Percentiles rank a stretch among this genome's conserved stretches.
These are phyloP conservation scores for Debaryomyces sp. DNA, from an alignment of 1,139 yeast species.

Conservation along the genomic window DNA sequence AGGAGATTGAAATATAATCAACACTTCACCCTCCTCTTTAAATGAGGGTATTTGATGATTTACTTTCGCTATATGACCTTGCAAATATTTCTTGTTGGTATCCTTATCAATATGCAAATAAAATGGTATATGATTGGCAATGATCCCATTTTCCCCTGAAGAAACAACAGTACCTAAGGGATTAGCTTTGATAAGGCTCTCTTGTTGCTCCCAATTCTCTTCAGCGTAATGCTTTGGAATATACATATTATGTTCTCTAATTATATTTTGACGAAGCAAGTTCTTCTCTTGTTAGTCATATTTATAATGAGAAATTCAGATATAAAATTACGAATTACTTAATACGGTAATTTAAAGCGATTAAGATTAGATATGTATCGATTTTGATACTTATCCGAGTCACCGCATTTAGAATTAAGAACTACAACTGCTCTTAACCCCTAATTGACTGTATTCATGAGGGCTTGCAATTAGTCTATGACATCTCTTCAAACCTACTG, in stretches of 20 bases:
- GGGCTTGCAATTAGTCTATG: not conserved
- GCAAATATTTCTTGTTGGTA: constrained; percentile 43
- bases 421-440: not conserved
- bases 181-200: constrained; percentile 43
- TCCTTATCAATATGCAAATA: constrained; percentile 38
- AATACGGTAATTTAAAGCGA: not conserved
- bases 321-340: not conserved
- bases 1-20: constrained; percentile 57
- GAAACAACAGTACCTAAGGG: constrained; percentile 61
- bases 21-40: constrained; percentile 36
- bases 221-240: constrained; percentile 33
- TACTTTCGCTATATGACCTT: constrained; percentile 59
- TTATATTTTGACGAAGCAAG: not conserved
- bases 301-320: not conserved
- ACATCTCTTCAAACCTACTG: not conserved
- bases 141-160: constrained; percentile 36
- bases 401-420: not conserved
- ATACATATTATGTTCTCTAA: constrained; percentile 24
- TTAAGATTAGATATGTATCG: not conserved
- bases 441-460: not conserved
- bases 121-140: constrained; percentile 66
- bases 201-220: constrained; percentile 42
- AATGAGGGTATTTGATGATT: constrained; percentile 58
- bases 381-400: not conserved
- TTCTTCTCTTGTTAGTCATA: not conserved